Evolutionary conservation across 345 rosid species (phyloP).

Genomic region (Lumnitzera racemosa): DNA sequence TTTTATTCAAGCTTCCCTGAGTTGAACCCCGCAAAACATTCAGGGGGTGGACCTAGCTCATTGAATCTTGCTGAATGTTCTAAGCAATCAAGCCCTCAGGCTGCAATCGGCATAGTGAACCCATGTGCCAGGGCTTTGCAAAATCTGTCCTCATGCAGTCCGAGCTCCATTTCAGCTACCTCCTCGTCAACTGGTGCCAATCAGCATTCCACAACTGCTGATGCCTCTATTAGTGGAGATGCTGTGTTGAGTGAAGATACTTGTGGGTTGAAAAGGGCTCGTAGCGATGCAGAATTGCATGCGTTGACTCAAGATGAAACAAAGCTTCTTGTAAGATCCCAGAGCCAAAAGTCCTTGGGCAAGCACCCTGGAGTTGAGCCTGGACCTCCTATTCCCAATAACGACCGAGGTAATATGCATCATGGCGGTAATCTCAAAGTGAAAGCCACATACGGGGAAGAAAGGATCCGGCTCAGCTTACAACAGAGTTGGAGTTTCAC

Average conservation of each 20-base stretch:
- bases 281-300: constrained; percentile 42
- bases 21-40: constrained; percentile 45
- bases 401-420: constrained; percentile 1
- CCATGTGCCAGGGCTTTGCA: constrained; percentile 33
- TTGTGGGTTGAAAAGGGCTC: constrained; percentile 35
- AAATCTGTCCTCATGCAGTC: constrained; percentile 67
- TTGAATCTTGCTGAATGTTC: constrained; percentile 19
- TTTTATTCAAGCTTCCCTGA: constrained; percentile 84
- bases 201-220: constrained; percentile 20
- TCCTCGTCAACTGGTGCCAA: constrained; percentile 53
- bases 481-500: constrained; percentile 40
- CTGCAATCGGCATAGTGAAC: constrained; percentile 26
- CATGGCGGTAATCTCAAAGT: constrained; percentile 29
- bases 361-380: constrained; percentile 30
- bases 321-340: constrained; percentile 39
- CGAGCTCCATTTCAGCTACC: constrained; percentile 64
- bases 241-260: constrained; percentile 20
- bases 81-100: constrained; percentile 21
- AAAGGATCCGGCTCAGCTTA: constrained; percentile 53
- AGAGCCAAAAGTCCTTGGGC: constrained; percentile 47
- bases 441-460: constrained; percentile 61
- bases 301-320: constrained; percentile 32
- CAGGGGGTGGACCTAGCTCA: constrained; percentile 32
- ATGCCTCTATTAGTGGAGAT: constrained; percentile 12
- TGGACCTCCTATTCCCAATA: constrained; percentile 23